phyloP scores from a whole-genome alignment of 2,329 filamentous ascomycete genomes.

The Clonostachys rosea region DNA sequence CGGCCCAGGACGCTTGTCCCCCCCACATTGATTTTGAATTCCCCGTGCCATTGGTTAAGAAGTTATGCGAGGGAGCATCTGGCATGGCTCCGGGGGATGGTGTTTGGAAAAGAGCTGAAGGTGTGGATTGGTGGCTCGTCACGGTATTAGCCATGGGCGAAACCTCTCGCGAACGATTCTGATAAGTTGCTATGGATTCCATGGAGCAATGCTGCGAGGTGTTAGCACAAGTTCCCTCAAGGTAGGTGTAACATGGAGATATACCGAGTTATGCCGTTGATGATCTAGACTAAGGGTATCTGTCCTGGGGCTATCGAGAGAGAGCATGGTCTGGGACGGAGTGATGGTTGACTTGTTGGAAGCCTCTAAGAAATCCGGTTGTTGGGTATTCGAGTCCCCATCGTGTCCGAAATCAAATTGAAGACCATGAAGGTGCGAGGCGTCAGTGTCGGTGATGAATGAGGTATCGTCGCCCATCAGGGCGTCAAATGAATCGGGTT shows the following conservation, averaged over 20 bases:
- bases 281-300: not conserved
- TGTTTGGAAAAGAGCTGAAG: slow-evolving; percentile 36
- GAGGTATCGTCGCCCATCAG: not conserved
- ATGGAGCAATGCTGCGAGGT: slow-evolving; percentile 40
- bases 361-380: no score
- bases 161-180: slow-evolving; percentile 39
- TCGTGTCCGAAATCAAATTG: no score
- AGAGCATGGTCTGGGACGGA: not conserved
- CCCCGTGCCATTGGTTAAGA: slow-evolving; percentile 27
- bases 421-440: not conserved
- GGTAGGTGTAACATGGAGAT: not conserved
- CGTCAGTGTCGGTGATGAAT: slow-evolving; percentile 1
- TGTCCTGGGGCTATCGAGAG: not conserved
- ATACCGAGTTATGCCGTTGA: slow-evolving; percentile 1
- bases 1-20: slow-evolving; percentile 11
- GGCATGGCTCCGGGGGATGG: slow-evolving; percentile 36
- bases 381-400: no score
- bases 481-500: not conserved
- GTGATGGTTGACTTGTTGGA: not conserved
- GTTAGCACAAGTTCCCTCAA: not conserved
- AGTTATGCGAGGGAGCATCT: slow-evolving; percentile 25
- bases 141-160: slow-evolving; percentile 49
- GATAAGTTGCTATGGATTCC: not conserved
- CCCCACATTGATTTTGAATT: not conserved
- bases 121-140: slow-evolving; percentile 48